Evolutionary conservation across 192 early-diverging fungal species (phyloP).

Genomic region (Coemansia sp.): DNA sequence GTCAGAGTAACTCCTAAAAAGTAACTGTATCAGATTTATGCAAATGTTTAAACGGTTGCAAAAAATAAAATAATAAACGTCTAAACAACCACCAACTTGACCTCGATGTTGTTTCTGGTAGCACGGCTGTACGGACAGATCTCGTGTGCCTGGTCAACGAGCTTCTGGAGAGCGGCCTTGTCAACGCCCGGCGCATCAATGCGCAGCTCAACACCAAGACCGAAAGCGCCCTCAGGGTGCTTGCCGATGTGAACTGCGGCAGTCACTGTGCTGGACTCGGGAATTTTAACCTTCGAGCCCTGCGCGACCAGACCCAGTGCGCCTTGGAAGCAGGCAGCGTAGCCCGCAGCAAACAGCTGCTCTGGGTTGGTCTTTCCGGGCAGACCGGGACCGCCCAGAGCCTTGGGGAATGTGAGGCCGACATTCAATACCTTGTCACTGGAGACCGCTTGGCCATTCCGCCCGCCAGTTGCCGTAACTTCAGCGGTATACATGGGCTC

Average conservation of each 20-base stretch:
- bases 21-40: not conserved
- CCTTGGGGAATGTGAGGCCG: constrained; percentile 58
- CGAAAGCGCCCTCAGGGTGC: constrained; percentile 54
- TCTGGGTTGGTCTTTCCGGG: constrained; percentile 60
- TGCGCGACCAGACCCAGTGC: constrained; percentile 56
- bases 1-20: not conserved
- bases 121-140: constrained; percentile 62
- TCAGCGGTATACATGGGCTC: constrained; percentile 62
- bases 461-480: constrained; percentile 55
- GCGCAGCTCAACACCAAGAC: constrained; percentile 55
- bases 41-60: constrained; percentile 1
- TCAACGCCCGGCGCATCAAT: constrained; percentile 53
- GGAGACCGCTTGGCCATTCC: constrained; percentile 58
- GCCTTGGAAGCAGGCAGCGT: constrained; percentile 62
- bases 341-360: constrained; percentile 59
- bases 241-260: constrained; percentile 55
- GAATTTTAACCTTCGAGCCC: constrained; percentile 50
- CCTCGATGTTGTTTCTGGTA: constrained; percentile 53
- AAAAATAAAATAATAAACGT: not conserved
- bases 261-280: constrained; percentile 49
- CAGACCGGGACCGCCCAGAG: constrained; percentile 57
- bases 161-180: constrained; percentile 47
- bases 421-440: constrained; percentile 56
- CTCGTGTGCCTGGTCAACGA: constrained; percentile 51
- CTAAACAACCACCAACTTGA: constrained; percentile 55